Conservation (phyloP, 1,139 yeast genomes). For the Torulaspora globosa region DNA sequence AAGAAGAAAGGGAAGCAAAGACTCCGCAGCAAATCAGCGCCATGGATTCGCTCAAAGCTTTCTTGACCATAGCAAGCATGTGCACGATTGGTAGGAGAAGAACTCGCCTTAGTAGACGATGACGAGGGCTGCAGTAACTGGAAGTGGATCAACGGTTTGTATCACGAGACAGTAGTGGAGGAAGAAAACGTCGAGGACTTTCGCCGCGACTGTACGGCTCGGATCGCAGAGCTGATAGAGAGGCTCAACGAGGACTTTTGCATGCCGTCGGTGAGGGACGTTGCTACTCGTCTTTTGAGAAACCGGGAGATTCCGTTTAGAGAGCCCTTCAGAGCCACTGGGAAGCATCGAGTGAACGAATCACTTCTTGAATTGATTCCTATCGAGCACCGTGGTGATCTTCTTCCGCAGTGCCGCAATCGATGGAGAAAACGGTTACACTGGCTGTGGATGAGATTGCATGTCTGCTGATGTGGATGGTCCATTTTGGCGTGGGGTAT, state of each 20-base stretch:
- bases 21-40: too few species aligned
- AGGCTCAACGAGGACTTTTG: not conserved
- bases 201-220: not conserved
- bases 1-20: too few species aligned
- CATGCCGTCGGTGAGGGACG: not conserved
- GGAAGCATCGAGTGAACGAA: not conserved
- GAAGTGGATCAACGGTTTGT: too few species aligned
- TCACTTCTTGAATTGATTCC: not conserved
- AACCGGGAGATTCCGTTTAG: not conserved
- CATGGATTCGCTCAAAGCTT: too few species aligned
- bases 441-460: not conserved
- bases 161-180: too few species aligned
- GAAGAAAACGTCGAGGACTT: not conserved
- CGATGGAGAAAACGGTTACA: not conserved
- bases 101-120: too few species aligned
- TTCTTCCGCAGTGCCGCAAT: not conserved
- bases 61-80: too few species aligned
- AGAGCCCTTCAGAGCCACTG: not conserved
- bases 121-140: too few species aligned
- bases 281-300: not conserved
- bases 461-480: constrained; percentile 2
- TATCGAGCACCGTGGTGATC: not conserved
- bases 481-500: constrained; percentile 1
- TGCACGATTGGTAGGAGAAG: too few species aligned
- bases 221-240: not conserved